A percentile compares a stretch with the other conserved stretches of the same genome.
Conservation (phyloP, 176 grass and related monocot genomes). For the Pontederia crassipes region DNA sequence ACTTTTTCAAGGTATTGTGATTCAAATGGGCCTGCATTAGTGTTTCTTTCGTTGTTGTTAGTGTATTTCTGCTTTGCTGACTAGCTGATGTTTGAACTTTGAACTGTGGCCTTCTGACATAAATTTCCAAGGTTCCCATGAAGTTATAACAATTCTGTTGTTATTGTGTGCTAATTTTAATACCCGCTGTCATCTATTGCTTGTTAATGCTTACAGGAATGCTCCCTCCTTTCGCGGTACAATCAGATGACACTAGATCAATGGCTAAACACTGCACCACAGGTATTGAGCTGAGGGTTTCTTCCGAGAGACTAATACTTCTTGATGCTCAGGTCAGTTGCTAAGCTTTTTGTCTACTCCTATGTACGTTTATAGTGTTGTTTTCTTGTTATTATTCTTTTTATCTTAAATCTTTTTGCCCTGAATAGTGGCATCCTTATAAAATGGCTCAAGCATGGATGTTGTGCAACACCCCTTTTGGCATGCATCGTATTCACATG, state of each 20-base stretch:
- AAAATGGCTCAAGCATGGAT: no score
- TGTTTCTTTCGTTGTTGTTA: no score
- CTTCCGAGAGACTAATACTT: constrained; percentile 84
- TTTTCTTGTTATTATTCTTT: neutral
- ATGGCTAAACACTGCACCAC: constrained; percentile 70
- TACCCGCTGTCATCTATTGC: neutral
- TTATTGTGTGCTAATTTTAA: neutral
- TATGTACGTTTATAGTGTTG: constrained; percentile 1
- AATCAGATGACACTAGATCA: constrained; percentile 71
- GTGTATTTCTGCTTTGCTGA: no score
- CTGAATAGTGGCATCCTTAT: neutral
- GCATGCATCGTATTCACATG: no score
- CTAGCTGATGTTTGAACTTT: no score
- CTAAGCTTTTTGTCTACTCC: constrained; percentile 13
- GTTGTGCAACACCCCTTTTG: no score
- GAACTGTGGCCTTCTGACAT: no score
- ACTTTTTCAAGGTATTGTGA: no score
- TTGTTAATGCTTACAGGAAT: constrained; percentile 47
- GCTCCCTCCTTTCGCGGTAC: constrained; percentile 78
- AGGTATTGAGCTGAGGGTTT: constrained; percentile 87
- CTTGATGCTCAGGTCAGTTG: constrained; percentile 70
- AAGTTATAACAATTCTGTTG: neutral
- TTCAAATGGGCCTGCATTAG: no score
- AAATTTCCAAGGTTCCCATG: no score
- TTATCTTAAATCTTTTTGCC: neutral